A percentile compares a stretch with the other conserved stretches of the same genome.
phyloP scores from a whole-genome alignment of 2,329 filamentous ascomycete species.

The Fusarium subtropicale region DNA sequence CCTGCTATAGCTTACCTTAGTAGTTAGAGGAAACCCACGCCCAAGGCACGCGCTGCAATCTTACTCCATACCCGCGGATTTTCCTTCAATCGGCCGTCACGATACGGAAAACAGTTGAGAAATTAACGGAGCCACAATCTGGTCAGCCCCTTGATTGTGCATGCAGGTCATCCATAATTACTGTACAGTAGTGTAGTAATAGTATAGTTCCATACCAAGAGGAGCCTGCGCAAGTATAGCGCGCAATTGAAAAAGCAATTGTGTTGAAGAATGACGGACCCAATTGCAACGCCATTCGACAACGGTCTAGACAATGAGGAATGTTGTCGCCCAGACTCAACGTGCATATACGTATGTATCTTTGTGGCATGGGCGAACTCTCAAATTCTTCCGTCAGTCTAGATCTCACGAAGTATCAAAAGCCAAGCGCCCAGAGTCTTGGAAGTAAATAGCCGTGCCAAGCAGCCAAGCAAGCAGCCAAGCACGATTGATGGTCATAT shows the following conservation, averaged over 20 bases:
- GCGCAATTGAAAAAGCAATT: background rate
- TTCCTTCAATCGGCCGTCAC: slow-evolving; percentile 11
- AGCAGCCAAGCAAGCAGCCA: slow-evolving; percentile 22
- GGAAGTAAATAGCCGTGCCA: background rate
- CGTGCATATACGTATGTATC: slow-evolving; percentile 1
- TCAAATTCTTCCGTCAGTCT: background rate
- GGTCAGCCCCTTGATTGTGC: slow-evolving; percentile 22
- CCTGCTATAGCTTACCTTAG: background rate
- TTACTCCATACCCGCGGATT: slow-evolving; percentile 36
- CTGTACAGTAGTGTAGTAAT: background rate
- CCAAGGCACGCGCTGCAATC: slow-evolving; percentile 32
- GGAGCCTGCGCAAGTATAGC: background rate
- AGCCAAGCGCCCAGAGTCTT: slow-evolving; percentile 20
- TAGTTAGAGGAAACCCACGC: slow-evolving; percentile 15
- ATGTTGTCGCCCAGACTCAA: slow-evolving; percentile 6
- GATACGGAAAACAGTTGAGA: slow-evolving; percentile 17
- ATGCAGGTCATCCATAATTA: slow-evolving; percentile 34
- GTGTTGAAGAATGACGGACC: background rate
- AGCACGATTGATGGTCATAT: slow-evolving; percentile 7
- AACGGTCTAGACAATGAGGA: slow-evolving; percentile 10
- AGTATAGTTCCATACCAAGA: background rate
- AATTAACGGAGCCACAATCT: slow-evolving; percentile 33
- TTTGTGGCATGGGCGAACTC: background rate
- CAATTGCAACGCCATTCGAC: background rate
- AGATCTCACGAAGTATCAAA: background rate